A percentile compares a stretch with the other conserved stretches of the same genome.
Evolutionary conservation across 1,139 yeast genomes (phyloP).

Genomic region (Keqinozyma sinolaborantium): DNA sequence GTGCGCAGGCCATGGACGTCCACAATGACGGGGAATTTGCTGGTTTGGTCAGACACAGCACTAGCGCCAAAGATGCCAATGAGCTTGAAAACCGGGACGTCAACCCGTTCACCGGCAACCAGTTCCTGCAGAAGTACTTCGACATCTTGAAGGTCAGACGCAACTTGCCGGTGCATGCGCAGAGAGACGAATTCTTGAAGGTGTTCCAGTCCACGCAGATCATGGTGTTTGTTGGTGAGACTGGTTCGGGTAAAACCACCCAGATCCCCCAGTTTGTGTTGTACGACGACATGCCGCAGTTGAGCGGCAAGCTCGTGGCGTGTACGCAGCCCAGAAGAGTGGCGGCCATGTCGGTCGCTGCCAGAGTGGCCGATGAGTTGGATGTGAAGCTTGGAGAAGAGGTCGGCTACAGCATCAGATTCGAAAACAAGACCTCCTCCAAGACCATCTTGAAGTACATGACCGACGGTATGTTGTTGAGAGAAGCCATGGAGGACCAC

Average conservation of each 20-base stretch:
- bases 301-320: constrained; percentile 77
- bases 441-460: constrained; percentile 87
- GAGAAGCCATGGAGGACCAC: constrained; percentile 98
- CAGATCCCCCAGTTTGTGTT: constrained; percentile 95
- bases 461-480: constrained; percentile 98
- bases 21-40: constrained; percentile 58
- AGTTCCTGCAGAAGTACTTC: constrained; percentile 62
- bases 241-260: constrained; percentile 97
- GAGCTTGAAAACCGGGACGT: constrained; percentile 56
- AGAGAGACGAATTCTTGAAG: constrained; percentile 80
- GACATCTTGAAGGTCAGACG: constrained; percentile 77
- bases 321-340: constrained; percentile 98
- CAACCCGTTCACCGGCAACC: constrained; percentile 78
- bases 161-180: constrained; percentile 91
- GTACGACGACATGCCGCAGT: constrained; percentile 87
- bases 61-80: constrained; percentile 72
- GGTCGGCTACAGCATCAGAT: constrained; percentile 91
- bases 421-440: constrained; percentile 80
- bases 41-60: constrained; percentile 55
- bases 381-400: constrained; percentile 88
- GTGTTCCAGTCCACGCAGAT: constrained; percentile 86
- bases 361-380: constrained; percentile 95
- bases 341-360: constrained; percentile 97
- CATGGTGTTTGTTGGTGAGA: constrained; percentile 98
- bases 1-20: constrained; percentile 3